A percentile compares a stretch with the other conserved stretches of the same genome.
These are phyloP conservation scores for Globisporangium middletonii DNA, from an alignment of 352 stramenopile genomes.

Conservation along the genomic window DNA sequence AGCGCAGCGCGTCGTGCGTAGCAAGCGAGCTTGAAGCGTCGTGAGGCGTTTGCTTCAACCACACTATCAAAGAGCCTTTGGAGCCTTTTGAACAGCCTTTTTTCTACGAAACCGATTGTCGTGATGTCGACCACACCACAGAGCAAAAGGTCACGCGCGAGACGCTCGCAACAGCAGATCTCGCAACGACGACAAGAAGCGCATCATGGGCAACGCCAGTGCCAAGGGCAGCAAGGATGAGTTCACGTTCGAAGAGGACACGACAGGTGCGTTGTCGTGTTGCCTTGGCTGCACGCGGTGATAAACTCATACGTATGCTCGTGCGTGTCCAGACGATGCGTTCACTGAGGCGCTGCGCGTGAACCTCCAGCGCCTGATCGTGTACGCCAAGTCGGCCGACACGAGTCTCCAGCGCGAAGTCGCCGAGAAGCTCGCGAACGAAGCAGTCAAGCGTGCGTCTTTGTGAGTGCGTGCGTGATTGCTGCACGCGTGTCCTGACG, in stretches of 20 bases:
- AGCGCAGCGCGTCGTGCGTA: no score
- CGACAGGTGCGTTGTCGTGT: conserved; percentile 1
- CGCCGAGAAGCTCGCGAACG: conserved; percentile 93
- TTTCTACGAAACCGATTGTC: no score
- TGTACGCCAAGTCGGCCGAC: conserved; percentile 90
- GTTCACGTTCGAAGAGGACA: conserved; percentile 78
- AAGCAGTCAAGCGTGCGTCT: conserved; percentile 88
- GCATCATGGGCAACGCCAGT: conserved; percentile 46
- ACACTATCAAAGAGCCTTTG: no score
- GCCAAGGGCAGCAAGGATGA: conserved; percentile 74
- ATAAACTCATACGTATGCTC: background rate
- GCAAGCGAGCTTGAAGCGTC: no score
- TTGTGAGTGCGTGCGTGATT: background rate
- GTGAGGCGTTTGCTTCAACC: no score
- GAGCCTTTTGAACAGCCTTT: no score
- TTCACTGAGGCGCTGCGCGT: conserved; percentile 86
- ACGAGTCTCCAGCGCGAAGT: conserved; percentile 88
- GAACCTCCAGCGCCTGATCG: conserved; percentile 90
- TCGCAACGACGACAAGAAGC: background rate
- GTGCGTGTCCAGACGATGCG: conserved; percentile 84
- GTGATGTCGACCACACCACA: no score
- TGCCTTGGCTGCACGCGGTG: no score
- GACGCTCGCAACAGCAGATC: background rate
- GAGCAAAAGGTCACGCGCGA: background rate
- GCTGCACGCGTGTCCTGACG: no score